Evolutionary conservation across 208 protist genomes (phyloP), one percentile per base, ranked within the genome.

Genomic region (Wallacemonas sp.): DNA sequence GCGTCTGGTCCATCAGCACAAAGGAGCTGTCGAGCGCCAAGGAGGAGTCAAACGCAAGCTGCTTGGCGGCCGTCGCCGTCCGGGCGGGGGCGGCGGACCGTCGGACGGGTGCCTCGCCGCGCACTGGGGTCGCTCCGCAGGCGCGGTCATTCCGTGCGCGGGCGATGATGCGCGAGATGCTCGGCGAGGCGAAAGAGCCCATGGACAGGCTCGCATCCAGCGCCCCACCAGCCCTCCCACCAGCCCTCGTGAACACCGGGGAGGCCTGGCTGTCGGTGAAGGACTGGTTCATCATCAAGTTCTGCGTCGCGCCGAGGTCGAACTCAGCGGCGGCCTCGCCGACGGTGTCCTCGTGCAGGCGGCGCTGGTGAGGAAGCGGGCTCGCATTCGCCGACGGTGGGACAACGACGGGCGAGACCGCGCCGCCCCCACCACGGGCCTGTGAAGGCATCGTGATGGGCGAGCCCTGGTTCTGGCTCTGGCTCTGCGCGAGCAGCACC

Each of bases 401-500:
- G 39, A 67, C 64, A 28, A 67, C 67, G 4, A 72, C 61, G 2
- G 67, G 49, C 32, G 69, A 69, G 44, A 46, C 31, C 20, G 54
- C 49, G 18, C 23, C 57, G 23, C 38, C 45, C 32, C 20, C 33
- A 11, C 3, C 62, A 2, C 20, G 4, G 29, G 10, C 26, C 38
- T 26, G 31, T 5, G n/a, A 33, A 22, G 48, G 16, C n/a, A 14
- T 23, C 26, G 38, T 38, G 54, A 54, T 38, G 44, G 42, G n/a
- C 46, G 49, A 28, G 57, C 57, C n/a, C 25, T 46, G 31, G 36
- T 48, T 22, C n/a, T 7, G 28, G 54, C 75, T 77, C n/a, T 7
- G 28, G 54, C 75, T 77, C 49, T 69, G 81, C 12, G 77, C 77
- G 23, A 87, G 70, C 57, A 87, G 48, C n/a, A 87, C 63, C 1